Conservation (phyloP, 345 rosid species). For the Eutrema yunnanense region DNA sequence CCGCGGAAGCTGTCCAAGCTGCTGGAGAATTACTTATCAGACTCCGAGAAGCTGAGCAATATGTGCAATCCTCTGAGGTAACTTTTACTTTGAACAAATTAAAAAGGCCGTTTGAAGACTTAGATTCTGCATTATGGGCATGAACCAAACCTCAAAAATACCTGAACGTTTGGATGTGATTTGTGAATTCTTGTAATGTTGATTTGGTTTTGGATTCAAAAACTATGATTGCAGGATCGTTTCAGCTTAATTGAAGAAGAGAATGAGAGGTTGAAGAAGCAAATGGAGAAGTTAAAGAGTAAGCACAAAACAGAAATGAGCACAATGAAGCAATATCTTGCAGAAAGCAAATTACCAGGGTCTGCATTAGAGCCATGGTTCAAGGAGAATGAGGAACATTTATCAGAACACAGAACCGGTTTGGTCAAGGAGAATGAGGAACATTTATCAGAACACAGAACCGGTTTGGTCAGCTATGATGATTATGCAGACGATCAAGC, state of each 20-base stretch:
- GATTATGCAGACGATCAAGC: conserved; percentile 63
- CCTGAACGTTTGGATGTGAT: not conserved
- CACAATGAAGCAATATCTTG: conserved; percentile 92
- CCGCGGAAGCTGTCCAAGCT: conserved; percentile 95
- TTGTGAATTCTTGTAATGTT: not conserved
- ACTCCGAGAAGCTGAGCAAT: conserved; percentile 84
- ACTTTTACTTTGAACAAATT: not conserved
- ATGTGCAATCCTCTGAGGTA: conserved; percentile 76
- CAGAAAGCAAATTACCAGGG: conserved; percentile 82
- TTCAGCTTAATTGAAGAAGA: conserved; percentile 42
- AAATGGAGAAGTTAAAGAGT: conserved; percentile 69
- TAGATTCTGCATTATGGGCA: not conserved
- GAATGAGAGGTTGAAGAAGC: conserved; percentile 78
- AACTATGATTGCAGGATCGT: conserved; percentile 48
- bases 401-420: not conserved
- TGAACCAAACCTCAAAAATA: not conserved
- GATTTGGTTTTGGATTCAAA: not conserved
- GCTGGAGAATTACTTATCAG: conserved; percentile 93
- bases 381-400: conserved; percentile 15
- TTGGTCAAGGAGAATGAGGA: not conserved
- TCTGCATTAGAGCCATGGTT: conserved; percentile 49
- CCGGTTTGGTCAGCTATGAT: conserved; percentile 20
- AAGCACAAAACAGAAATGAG: conserved; percentile 92
- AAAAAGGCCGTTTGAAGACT: not conserved
- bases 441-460: not conserved